These are phyloP conservation scores for Fusarium sp. DNA, from an alignment of 2,329 filamentous ascomycete species.

Conservation along the genomic window DNA sequence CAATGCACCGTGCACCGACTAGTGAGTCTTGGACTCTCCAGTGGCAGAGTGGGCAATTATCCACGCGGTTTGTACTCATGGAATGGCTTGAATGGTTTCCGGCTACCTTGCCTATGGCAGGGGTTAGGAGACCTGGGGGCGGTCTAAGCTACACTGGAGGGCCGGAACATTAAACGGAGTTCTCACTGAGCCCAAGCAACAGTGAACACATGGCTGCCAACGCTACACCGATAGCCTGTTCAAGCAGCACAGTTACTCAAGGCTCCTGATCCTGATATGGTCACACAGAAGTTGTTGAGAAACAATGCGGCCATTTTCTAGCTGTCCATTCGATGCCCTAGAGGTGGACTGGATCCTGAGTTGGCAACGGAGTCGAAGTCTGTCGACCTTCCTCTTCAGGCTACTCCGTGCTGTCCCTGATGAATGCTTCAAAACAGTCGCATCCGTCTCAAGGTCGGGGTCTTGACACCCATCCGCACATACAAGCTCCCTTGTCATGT, in stretches of 20 bases:
- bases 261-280: neutral
- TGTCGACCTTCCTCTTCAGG: constrained; percentile 18
- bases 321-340: neutral
- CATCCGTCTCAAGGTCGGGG: neutral
- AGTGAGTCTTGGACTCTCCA: neutral
- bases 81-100: neutral
- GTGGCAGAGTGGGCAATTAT: neutral
- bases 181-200: constrained; percentile 1
- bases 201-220: constrained; percentile 1
- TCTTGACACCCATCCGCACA: neutral
- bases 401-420: constrained; percentile 2
- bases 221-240: constrained; percentile 11
- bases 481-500: neutral
- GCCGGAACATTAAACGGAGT: constrained; percentile 12
- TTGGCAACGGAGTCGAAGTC: constrained; percentile 3
- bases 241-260: constrained; percentile 5
- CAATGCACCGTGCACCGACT: neutral
- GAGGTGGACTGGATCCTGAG: neutral
- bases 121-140: constrained; percentile 1
- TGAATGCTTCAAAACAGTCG: neutral
- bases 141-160: neutral
- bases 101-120: neutral
- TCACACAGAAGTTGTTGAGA: neutral
- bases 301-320: neutral
- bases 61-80: neutral